Evolutionary conservation across 2,329 filamentous ascomycete species (phyloP).

Genomic region (Aquanectria penicillioides): DNA sequence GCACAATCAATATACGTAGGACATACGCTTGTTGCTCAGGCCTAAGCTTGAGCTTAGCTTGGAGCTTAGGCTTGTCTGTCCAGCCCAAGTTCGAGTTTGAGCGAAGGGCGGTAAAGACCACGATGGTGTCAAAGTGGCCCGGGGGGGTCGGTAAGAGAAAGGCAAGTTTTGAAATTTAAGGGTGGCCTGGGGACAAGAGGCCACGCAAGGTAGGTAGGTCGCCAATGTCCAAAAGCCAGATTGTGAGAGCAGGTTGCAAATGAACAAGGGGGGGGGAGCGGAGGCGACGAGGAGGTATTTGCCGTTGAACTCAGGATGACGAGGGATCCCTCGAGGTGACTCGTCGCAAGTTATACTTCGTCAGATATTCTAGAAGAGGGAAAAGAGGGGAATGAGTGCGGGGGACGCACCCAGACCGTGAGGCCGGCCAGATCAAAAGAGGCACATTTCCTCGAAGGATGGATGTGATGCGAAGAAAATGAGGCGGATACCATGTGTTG

Average conservation of each 20-base stretch:
- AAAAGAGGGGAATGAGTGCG: conserved; percentile 7
- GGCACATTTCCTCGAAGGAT: background rate
- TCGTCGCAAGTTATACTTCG: too few species aligned
- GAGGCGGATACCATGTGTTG: conserved; percentile 1
- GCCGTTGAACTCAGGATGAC: too few species aligned
- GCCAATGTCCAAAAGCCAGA: background rate
- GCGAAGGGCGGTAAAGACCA: background rate
- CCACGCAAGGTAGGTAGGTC: background rate
- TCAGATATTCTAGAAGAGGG: background rate
- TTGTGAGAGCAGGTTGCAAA: background rate
- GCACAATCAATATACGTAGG: conserved; percentile 3
- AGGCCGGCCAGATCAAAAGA: background rate
- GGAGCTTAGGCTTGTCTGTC: background rate
- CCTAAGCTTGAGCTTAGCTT: background rate
- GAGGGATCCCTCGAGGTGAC: too few species aligned
- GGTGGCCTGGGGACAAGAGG: background rate
- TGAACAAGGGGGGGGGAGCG: background rate
- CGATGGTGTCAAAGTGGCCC: background rate
- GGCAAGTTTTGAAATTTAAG: too few species aligned
- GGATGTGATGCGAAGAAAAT: background rate
- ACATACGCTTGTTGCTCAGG: conserved; percentile 20
- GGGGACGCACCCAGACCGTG: conserved; percentile 1
- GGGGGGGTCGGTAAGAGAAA: background rate
- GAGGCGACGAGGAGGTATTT: background rate
- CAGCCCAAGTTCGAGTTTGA: background rate